A percentile compares a stretch with the other conserved stretches of the same genome.
phyloP scores from a whole-genome alignment of 2,329 filamentous ascomycete genomes.

The Lasiodiplodia gonubiensis region DNA sequence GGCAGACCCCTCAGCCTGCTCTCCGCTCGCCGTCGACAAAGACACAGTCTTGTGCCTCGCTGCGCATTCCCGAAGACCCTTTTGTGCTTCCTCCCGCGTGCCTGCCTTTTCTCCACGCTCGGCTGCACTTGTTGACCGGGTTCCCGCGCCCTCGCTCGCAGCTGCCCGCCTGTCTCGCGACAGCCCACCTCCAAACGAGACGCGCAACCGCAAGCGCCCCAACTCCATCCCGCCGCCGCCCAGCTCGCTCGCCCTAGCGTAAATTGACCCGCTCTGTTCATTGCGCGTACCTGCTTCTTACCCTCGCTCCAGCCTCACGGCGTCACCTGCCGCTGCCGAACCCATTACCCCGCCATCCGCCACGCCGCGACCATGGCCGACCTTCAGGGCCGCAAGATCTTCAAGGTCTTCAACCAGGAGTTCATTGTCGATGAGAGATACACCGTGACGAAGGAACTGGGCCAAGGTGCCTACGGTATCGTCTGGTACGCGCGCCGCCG shows the following conservation, averaged over 20 bases:
- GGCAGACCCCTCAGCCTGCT: constrained; percentile 1
- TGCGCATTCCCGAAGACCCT: not conserved
- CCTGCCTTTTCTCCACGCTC: not conserved
- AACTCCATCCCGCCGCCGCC: not conserved
- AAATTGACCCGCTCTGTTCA: not conserved
- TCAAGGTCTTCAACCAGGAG: constrained; percentile 99
- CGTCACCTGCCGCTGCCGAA: not conserved
- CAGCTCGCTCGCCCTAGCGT: not conserved
- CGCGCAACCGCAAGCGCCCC: constrained; percentile 21
- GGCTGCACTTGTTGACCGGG: constrained; percentile 16
- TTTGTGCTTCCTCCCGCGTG: constrained; percentile 14
- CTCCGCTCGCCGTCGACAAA: constrained; percentile 8
- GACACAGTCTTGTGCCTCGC: constrained; percentile 14
- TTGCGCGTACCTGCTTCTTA: constrained; percentile 6
- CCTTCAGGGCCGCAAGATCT: constrained; percentile 80
- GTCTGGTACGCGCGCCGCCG: constrained; percentile 74
- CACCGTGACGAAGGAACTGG: constrained; percentile 97
- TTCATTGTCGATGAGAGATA: constrained; percentile 98
- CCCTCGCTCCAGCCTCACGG: not conserved
- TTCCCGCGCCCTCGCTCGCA: constrained; percentile 17
- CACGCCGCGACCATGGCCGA: constrained; percentile 59
- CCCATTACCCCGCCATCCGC: constrained; percentile 11
- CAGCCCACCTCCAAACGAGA: constrained; percentile 17
- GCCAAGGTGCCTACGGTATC: constrained; percentile 97
- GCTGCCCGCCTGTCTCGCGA: constrained; percentile 18